Evolutionary conservation across 345 rosid genomes (phyloP).

Genomic region (Moricandia arvensis): DNA sequence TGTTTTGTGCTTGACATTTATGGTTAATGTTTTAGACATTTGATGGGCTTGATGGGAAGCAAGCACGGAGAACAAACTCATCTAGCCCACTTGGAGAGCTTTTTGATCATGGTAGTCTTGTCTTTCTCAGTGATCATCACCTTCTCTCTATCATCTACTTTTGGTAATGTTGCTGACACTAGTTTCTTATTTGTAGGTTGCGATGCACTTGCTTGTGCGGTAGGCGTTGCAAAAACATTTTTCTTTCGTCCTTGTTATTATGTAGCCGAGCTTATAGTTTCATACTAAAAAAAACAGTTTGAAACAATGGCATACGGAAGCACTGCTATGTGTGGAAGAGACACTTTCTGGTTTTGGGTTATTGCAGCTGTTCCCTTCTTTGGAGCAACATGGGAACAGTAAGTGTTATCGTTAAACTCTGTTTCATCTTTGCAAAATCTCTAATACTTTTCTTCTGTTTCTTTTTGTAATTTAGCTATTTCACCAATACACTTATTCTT

Average conservation of each 20-base stretch:
- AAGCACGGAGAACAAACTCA: slow-evolving; percentile 90
- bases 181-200: slow-evolving; percentile 60
- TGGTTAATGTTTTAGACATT: slow-evolving; percentile 60
- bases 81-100: slow-evolving; percentile 94
- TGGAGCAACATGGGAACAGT: slow-evolving; percentile 98
- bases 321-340: slow-evolving; percentile 93
- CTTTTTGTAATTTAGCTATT: slow-evolving; percentile 55
- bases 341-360: slow-evolving; percentile 92
- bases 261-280: background rate
- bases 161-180: background rate
- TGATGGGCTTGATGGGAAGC: slow-evolving; percentile 99
- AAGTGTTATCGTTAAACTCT: slow-evolving; percentile 32
- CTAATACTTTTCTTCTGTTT: slow-evolving; percentile 7
- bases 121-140: background rate
- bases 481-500: slow-evolving; percentile 87
- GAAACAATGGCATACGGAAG: slow-evolving; percentile 88
- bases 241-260: background rate
- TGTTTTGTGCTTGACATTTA: background rate
- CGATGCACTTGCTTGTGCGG: slow-evolving; percentile 99
- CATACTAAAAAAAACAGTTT: slow-evolving; percentile 45
- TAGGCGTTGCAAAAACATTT: slow-evolving; percentile 40
- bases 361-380: slow-evolving; percentile 92
- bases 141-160: background rate
- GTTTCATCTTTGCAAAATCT: background rate
- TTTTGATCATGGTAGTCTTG: slow-evolving; percentile 77